These are phyloP conservation scores for Lasiodiplodia sp. DNA, from an alignment of 2,329 filamentous ascomycete species.

Conservation along the genomic window DNA sequence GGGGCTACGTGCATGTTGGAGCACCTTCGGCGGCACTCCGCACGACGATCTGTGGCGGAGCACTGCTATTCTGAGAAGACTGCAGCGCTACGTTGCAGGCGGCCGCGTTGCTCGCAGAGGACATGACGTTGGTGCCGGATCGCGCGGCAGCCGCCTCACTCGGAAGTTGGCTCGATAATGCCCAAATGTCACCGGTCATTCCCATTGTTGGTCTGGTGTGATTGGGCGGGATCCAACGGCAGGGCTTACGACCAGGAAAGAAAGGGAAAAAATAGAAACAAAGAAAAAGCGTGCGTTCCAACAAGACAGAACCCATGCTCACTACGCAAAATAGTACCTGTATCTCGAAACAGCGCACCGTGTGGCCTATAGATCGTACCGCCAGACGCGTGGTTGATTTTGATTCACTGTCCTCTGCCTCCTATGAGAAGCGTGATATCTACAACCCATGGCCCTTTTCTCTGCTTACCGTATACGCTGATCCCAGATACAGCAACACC, in stretches of 20 bases:
- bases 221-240: conserved; percentile 13
- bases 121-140: conserved; percentile 18
- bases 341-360: background rate
- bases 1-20: background rate
- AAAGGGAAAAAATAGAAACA: conserved; percentile 15
- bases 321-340: background rate
- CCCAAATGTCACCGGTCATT: background rate
- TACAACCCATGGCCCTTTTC: background rate
- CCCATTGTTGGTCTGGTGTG: conserved; percentile 17
- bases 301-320: conserved; percentile 2
- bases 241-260: background rate
- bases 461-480: conserved; percentile 10
- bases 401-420: background rate
- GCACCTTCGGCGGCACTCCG: background rate
- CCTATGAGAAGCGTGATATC: conserved; percentile 9
- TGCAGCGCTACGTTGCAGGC: conserved; percentile 16
- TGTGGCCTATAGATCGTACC: background rate
- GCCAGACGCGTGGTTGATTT: conserved; percentile 13
- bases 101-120: background rate
- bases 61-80: conserved; percentile 14
- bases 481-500: background rate
- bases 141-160: conserved; percentile 15
- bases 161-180: conserved; percentile 1
- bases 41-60: conserved; percentile 9
- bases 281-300: conserved; percentile 4